These are phyloP conservation scores for Cruciata laevipes DNA, from an alignment of 257 asterid species.

Conservation along the genomic window DNA sequence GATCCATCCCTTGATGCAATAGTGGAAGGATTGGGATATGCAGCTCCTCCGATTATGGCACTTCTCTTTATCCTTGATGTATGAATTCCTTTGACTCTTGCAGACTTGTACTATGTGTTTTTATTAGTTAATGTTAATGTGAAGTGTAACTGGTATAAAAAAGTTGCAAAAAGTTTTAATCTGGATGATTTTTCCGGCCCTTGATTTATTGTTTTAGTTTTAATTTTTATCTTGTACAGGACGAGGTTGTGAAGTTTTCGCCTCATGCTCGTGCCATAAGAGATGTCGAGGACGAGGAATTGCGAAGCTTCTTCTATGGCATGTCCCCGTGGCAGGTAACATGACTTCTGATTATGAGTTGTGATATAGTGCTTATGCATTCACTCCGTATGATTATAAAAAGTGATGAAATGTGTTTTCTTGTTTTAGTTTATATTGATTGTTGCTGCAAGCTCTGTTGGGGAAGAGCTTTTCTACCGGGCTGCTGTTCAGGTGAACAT, in stretches of 20 bases:
- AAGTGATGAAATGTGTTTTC: not conserved
- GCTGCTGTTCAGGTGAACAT: constrained; percentile 83
- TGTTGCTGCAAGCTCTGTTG: constrained; percentile 95
- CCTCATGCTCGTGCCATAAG: constrained; percentile 98
- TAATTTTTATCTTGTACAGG: constrained; percentile 32
- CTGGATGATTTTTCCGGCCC: not conserved
- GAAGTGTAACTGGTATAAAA: not conserved
- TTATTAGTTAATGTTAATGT: not conserved
- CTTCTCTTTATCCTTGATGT: constrained; percentile 88
- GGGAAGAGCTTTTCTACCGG: constrained; percentile 94
- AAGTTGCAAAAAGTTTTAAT: not conserved
- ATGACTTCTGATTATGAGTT: not conserved
- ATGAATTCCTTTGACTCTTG: constrained; percentile 21
- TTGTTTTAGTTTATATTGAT: constrained; percentile 70
- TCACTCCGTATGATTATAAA: not conserved
- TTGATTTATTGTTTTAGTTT: not conserved
- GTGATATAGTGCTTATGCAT: not conserved
- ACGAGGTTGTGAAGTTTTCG: constrained; percentile 90
- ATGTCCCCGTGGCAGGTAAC: constrained; percentile 97
- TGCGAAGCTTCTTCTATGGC: constrained; percentile 78
- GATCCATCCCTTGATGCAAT: constrained; percentile 67
- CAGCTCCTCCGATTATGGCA: constrained; percentile 96
- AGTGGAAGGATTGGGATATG: constrained; percentile 87
- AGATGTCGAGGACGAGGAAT: constrained; percentile 91
- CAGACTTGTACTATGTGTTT: not conserved